phyloP scores from a whole-genome alignment of 2,329 filamentous ascomycete species.

The Aspergillus ochraceus region DNA sequence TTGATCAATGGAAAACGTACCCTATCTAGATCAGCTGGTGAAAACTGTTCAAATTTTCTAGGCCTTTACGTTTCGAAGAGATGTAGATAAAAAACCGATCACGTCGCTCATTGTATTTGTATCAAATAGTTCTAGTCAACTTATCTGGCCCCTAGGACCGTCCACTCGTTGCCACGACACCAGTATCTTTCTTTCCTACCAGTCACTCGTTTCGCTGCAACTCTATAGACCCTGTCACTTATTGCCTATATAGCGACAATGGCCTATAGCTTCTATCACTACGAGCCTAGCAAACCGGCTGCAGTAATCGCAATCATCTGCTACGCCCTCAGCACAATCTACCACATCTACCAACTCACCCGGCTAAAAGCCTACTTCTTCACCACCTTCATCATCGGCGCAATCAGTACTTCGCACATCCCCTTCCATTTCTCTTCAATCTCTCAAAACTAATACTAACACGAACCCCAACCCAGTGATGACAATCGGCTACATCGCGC shows the following conservation, averaged over 20 bases:
- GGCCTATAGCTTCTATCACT: background rate
- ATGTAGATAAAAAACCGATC: too few species aligned
- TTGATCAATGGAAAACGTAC: too few species aligned
- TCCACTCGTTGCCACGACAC: too few species aligned
- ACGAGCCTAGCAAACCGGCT: slow-evolving; percentile 23
- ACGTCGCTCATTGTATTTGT: too few species aligned
- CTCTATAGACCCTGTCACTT: background rate
- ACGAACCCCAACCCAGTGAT: background rate
- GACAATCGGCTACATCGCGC: slow-evolving; percentile 5
- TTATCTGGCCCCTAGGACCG: too few species aligned
- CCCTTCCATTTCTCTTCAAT: background rate
- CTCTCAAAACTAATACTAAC: too few species aligned
- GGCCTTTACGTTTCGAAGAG: too few species aligned
- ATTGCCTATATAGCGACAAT: background rate
- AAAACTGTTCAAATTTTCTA: too few species aligned
- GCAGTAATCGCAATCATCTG: slow-evolving; percentile 20
- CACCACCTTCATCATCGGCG: slow-evolving; percentile 8
- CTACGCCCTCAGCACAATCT: slow-evolving; percentile 3
- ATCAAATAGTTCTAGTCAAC: too few species aligned
- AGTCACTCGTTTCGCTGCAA: background rate
- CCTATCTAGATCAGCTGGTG: too few species aligned
- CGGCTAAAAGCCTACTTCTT: slow-evolving; percentile 7
- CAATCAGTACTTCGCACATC: background rate
- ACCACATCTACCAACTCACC: slow-evolving; percentile 6
- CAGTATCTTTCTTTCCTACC: background rate